Evolutionary conservation across 805 yeast species (phyloP), one percentile per base, ranked within the genome.

Genomic region (Pichia ethanolica): DNA sequence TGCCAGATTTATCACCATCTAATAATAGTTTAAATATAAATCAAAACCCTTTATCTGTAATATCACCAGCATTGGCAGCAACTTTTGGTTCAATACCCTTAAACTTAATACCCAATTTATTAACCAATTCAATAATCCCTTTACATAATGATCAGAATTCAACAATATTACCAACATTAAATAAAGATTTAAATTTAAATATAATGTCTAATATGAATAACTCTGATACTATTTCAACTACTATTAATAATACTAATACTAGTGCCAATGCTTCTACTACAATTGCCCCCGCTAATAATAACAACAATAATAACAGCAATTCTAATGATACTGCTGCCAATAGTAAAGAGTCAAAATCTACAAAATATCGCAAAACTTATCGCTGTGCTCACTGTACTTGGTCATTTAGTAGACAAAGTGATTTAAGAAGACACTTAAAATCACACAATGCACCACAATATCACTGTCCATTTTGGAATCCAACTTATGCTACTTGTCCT

Each of bases 391-490:
- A 61, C 33, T 84, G 91, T 64, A 69, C 66, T 26, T 84, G 91
- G 90, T 71, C 88, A 2, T 85, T 85, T 64, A 75, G 79, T 8
- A 71, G 91, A 40, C 81, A 77, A 47, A 77, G 85, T 45, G 91
- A 85, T 61, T 74, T 82, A 57, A 72, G 85, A 40, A 72, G 91
- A 47, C 91, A 85, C 59, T 55, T 74, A 20, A 74, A 83, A 53
- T 81, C 87, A 4, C 91, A 85, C 59, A 72, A 74, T 40, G 73
- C 77, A 45, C 90, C 90, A 3, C 73, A 73, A 51, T 79, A 79
- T 58, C 82, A 78, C 54, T 85, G 91, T 60, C 91, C 91, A 3
- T 85, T 73, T 65, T 83, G 86, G 86, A 72, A 72, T 48, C 70
- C 73, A 28, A 86, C 81, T 56, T 64, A 57, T 55, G 80, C 83